phyloP scores from a whole-genome alignment of 179 eudicot species.

The Dionaea muscipula region DNA sequence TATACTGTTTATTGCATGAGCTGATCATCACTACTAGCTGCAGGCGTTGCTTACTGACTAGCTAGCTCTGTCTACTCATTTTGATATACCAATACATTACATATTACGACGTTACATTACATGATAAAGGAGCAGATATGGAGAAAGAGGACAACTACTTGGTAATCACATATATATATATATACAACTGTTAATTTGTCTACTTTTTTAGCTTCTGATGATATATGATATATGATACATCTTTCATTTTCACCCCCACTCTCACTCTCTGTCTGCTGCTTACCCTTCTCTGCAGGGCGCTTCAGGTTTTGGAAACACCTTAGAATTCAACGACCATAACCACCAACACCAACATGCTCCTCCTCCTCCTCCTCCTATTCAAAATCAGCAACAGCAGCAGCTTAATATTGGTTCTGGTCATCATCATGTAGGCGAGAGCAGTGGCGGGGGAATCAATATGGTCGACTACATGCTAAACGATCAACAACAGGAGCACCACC shows the following conservation, averaged over 20 bases:
- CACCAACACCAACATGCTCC: no score
- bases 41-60: not conserved
- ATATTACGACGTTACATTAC: not conserved
- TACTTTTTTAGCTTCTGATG: not conserved
- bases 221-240: not conserved
- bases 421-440: not conserved
- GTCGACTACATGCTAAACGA: constrained; percentile 36
- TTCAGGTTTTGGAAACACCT: not conserved
- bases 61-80: not conserved
- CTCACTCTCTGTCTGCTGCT: not conserved
- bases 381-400: no score
- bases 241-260: not conserved
- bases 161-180: no score
- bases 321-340: not conserved
- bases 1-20: no score
- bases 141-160: constrained; percentile 7
- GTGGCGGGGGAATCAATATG: constrained; percentile 9
- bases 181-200: not conserved
- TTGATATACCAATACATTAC: no score
- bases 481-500: no score
- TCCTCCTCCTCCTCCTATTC: no score
- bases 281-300: constrained; percentile 3
- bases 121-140: not conserved
- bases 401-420: no score
- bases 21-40: no score